Evolutionary conservation across 2,329 filamentous ascomycete species (phyloP).

Genomic region (Aspergillus pseudoterreus): DNA sequence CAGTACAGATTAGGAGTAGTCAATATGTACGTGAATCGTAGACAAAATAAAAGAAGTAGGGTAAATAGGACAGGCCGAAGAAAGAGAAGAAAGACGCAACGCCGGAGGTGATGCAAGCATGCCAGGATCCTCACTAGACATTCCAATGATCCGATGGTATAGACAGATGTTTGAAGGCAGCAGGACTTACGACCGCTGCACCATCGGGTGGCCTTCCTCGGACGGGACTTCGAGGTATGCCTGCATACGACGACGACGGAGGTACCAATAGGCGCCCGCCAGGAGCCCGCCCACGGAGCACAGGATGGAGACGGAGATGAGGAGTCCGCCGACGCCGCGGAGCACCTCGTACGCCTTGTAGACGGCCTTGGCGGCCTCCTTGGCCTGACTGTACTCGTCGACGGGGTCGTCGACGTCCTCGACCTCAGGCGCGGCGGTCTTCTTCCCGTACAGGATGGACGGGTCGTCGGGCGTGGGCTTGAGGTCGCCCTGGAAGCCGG

Average conservation of each 20-base stretch:
- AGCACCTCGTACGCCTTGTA: conserved; percentile 30
- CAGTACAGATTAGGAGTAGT: not conserved
- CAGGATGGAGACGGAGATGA: conserved; percentile 26
- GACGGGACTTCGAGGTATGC: conserved; percentile 28
- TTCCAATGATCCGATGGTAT: too few species aligned
- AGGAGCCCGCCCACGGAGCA: conserved; percentile 22
- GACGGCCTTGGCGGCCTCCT: conserved; percentile 26
- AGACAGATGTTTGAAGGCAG: not conserved
- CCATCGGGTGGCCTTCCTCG: conserved; percentile 24
- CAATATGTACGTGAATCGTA: conserved; percentile 7
- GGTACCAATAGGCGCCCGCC: conserved; percentile 17
- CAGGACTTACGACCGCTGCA: conserved; percentile 5
- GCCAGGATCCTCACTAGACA: not conserved
- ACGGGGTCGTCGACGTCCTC: conserved; percentile 3
- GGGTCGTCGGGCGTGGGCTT: conserved; percentile 27
- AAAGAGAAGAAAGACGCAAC: conserved; percentile 2
- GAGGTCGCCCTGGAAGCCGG: conserved; percentile 23
- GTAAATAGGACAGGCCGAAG: not conserved
- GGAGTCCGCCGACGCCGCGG: conserved; percentile 24
- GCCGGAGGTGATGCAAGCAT: conserved; percentile 5
- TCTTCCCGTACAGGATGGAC: conserved; percentile 16
- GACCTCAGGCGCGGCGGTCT: conserved; percentile 13
- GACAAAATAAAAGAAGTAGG: not conserved
- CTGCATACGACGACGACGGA: conserved; percentile 20
- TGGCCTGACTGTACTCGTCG: conserved; percentile 8